Percentiles rank a stretch among this genome's conserved stretches.
phyloP scores from a whole-genome alignment of 2,329 filamentous ascomycete genomes.

The Apiospora pterosperma region DNA sequence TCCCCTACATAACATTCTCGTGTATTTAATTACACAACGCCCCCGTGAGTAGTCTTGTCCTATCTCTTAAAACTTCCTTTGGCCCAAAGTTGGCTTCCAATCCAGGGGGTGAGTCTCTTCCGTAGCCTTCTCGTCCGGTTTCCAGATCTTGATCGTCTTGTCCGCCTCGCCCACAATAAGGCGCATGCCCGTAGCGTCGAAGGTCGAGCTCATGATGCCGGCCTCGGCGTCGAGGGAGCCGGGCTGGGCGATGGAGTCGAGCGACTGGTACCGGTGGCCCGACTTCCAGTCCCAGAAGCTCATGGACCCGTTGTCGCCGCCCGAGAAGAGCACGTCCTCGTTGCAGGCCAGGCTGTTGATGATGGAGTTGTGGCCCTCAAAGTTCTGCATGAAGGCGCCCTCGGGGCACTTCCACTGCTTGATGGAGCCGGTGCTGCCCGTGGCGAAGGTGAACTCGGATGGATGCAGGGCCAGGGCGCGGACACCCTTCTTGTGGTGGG shows the following conservation, averaged over 20 bases:
- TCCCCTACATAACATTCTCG: not conserved
- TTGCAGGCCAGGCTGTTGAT: constrained; percentile 94
- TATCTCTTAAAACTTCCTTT: constrained; percentile 63
- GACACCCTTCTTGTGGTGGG: constrained; percentile 98
- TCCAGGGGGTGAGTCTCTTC: constrained; percentile 87
- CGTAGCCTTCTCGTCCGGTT: constrained; percentile 85
- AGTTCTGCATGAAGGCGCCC: constrained; percentile 98
- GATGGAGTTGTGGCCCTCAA: constrained; percentile 92
- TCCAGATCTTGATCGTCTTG: constrained; percentile 99
- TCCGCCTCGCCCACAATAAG: constrained; percentile 94
- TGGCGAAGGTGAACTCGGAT: constrained; percentile 93
- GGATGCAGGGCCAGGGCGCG: constrained; percentile 82
- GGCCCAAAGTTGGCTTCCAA: constrained; percentile 80
- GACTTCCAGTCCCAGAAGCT: constrained; percentile 99
- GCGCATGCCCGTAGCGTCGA: constrained; percentile 83
- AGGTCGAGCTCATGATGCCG: constrained; percentile 91
- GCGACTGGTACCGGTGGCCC: constrained; percentile 83
- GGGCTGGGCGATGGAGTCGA: constrained; percentile 90
- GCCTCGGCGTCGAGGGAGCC: constrained; percentile 92
- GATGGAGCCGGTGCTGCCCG: constrained; percentile 85
- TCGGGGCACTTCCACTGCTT: constrained; percentile 99
- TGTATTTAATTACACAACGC: not conserved
- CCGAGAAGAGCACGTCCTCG: constrained; percentile 90
- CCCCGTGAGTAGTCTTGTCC: not conserved
- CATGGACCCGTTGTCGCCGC: constrained; percentile 93